phyloP scores from a whole-genome alignment of 352 stramenopile genomes.

The Thalassiosira mediterranea region DNA sequence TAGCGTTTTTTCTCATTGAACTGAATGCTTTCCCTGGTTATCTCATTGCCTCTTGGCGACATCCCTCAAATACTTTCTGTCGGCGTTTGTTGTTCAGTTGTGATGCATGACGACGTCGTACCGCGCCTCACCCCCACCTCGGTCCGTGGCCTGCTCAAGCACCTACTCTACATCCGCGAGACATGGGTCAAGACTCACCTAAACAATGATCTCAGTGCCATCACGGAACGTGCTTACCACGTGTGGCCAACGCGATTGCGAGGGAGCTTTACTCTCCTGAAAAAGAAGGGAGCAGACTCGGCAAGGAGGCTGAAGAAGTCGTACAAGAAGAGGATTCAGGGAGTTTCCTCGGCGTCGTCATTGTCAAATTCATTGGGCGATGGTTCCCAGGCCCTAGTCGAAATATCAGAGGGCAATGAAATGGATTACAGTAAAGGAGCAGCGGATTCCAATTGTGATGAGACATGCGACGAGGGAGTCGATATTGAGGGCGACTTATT shows the following conservation, averaged over 20 bases:
- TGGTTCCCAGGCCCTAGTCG: neutral
- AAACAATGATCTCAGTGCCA: slow-evolving; percentile 81
- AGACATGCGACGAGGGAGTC: slow-evolving; percentile 28
- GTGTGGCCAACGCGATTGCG: slow-evolving; percentile 47
- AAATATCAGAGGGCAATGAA: neutral
- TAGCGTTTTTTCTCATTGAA: slow-evolving; percentile 15
- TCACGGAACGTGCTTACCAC: slow-evolving; percentile 73
- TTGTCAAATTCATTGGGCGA: too few species aligned
- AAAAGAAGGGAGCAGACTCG: slow-evolving; percentile 32
- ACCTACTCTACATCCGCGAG: slow-evolving; percentile 82
- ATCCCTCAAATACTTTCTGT: too few species aligned
- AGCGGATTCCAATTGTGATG: slow-evolving; percentile 4
- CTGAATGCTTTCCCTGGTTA: slow-evolving; percentile 40
- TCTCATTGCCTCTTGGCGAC: too few species aligned
- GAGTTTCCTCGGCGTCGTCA: too few species aligned
- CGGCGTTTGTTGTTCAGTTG: slow-evolving; percentile 10
- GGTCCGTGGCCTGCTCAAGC: slow-evolving; percentile 82
- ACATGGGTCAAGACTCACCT: slow-evolving; percentile 85
- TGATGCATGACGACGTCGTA: slow-evolving; percentile 85
- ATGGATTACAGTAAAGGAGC: neutral
- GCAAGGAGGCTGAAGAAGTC: slow-evolving; percentile 49
- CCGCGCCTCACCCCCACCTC: slow-evolving; percentile 83
- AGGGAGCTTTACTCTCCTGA: slow-evolving; percentile 53
- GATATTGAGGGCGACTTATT: slow-evolving; percentile 58
- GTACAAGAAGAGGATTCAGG: slow-evolving; percentile 38